phyloP scores from a whole-genome alignment of 805 yeast genomes.

The Saturnispora gosingensis region DNA sequence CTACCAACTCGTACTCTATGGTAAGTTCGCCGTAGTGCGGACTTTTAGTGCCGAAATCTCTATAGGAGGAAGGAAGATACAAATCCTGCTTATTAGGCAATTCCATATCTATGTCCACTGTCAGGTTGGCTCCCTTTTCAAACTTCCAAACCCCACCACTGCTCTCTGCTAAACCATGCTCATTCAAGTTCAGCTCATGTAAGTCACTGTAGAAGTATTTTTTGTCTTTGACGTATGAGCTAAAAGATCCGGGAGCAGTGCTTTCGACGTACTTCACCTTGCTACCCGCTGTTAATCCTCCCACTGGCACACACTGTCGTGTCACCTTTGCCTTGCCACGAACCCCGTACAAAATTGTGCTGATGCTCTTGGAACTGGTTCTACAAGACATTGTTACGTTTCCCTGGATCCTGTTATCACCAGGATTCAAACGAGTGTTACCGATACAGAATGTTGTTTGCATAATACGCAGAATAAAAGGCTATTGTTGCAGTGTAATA shows the following conservation, averaged over 20 bases:
- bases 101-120: background rate
- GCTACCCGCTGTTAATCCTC: background rate
- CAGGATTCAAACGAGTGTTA: background rate
- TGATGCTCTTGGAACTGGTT: background rate
- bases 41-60: background rate
- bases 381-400: background rate
- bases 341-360: background rate
- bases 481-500: background rate
- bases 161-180: background rate
- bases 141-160: background rate
- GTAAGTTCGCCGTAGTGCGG: background rate
- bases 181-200: background rate
- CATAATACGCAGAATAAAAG: background rate
- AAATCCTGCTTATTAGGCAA: background rate
- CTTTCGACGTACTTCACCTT: background rate
- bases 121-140: background rate
- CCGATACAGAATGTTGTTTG: background rate
- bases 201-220: background rate
- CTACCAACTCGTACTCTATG: background rate
- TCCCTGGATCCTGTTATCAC: background rate
- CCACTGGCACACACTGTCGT: background rate
- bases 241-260: background rate
- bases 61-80: conserved; percentile 3
- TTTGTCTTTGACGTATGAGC: background rate
- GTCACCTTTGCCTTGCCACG: background rate